Evolutionary conservation across 225 moss, liverwort and hornwort genomes (phyloP), one percentile per base, ranked within the genome.

Genomic region (Bryoerythrophyllum caledonicum): DNA sequence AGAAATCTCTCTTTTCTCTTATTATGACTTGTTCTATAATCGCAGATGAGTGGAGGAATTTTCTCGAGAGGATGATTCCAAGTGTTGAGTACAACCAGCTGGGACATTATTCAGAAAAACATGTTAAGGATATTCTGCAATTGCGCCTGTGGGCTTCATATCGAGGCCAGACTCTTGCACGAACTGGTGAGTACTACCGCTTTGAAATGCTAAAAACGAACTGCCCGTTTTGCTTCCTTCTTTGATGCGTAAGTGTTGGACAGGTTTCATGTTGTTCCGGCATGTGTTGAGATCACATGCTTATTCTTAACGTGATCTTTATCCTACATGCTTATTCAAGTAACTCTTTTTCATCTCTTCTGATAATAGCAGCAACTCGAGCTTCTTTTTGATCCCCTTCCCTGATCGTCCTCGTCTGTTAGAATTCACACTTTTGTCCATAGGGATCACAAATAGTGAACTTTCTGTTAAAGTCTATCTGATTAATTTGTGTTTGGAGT

Each of bases 131-230:
- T 63, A 80, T 80, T 67, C 41, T 65, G 14, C 78, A 90, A 52
- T 75, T 89, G 74, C 84, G 91, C 28, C 73, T 89, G n/a, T 89
- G 91, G 91, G 91, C 91, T 58, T 91, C 91, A 23, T 91, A 91
- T 74, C 82, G 91, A 61, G 91, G 91, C 58, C 91, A 91, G 70
- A 91, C 91, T 64, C 86, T 91, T 81, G 91, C 89, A 35, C 84
- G 91, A 11, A 89, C 91, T 82, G 90, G 90, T 90, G 66, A 57
- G 80, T 68, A 59, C 14, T 32, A 19, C 73, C 55, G 16, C 46
- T 52, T 57, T 15, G 20, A 59, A n/a, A 32, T 49, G 10, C 41
- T 37, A n/a, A n/a, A n/a, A n/a, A n/a, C n/a, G n/a, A n/a, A n/a
- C n/a, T 74, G 8, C 54, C 46, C 55, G 19, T 53, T 63, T 43